Base-by-base conservation (phyloP, 768 basidiomycete species). In the Kwoniella mangroviensis region DNA sequence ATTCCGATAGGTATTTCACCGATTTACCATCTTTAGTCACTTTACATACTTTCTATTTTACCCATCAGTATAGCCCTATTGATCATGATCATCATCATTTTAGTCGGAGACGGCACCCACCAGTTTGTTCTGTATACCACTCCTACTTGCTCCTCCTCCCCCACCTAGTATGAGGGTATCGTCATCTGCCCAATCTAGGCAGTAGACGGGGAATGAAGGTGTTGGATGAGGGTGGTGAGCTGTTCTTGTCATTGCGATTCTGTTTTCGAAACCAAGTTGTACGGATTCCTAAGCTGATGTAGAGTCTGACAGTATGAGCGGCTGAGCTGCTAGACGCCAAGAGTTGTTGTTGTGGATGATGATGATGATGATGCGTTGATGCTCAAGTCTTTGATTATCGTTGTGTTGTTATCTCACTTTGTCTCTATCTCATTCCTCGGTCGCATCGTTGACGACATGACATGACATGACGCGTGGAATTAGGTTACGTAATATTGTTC, bases 101-200 rank as follows among this genome's bases (percentile, higher is more conserved):
- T 21, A 28, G 22, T 3, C 15, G 17, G 11, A 17, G 51, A 64
- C 19, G 19, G 28, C 17, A 85, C 91, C 78, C 73, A 93, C 96
- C 74, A 99, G 84, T 82, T 93, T 93, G 85, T 99, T 99, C 86
- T 93, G 92, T 70, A 99, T 91, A 3, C 97, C 97, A 63, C 88
- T 93, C 71, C 88, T 88, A 11, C 91, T 89, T 13, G 92, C 87
- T 19, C 96, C 96, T 1, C 97, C 97, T 4, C 95, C 97, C 13
- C 86, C 86, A 1, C 94, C 96, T 6, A 96, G 86, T 2, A 95
- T 86, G 21, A 98, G 84, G 26, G 88, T 85, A 24, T 88, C 85
- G n/a, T 90, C 86, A 0, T 90, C 87, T 11, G 92, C 79, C 84
- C 95, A 98, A 15, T 89, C 89, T 62, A 90, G 89, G 4, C 92